phyloP scores from a whole-genome alignment of 768 basidiomycete species.

The Basidioascus undulatus region DNA sequence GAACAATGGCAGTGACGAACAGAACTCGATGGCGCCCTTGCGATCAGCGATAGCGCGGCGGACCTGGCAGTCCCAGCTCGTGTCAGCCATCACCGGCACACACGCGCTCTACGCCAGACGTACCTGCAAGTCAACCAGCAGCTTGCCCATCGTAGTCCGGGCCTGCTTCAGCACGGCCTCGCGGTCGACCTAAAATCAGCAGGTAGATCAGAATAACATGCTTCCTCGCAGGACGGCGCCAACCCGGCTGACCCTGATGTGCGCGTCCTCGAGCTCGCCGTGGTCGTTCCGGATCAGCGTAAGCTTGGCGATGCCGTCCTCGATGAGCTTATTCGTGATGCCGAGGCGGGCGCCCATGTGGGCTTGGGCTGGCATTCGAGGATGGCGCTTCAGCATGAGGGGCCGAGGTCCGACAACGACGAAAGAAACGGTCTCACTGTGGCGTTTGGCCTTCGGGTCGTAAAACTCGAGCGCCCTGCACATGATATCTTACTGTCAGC shows the following conservation, averaged over 20 bases:
- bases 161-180: slow-evolving; percentile 39
- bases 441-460: slow-evolving; percentile 54
- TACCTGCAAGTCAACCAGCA: slow-evolving; percentile 61
- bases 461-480: slow-evolving; percentile 52
- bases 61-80: background rate
- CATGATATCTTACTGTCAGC: too few species aligned
- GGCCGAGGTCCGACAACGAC: background rate
- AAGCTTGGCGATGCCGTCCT: slow-evolving; percentile 38
- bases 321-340: slow-evolving; percentile 55
- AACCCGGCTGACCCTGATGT: slow-evolving; percentile 37
- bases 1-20: too few species aligned
- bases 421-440: slow-evolving; percentile 23
- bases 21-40: too few species aligned
- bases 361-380: slow-evolving; percentile 12
- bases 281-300: slow-evolving; percentile 37
- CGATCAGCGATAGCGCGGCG: slow-evolving; percentile 61
- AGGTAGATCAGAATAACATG: background rate
- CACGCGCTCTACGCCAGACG: too few species aligned
- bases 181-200: slow-evolving; percentile 36
- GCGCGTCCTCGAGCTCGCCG: slow-evolving; percentile 40
- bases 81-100: slow-evolving; percentile 25
- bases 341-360: slow-evolving; percentile 77
- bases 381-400: background rate
- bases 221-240: too few species aligned
- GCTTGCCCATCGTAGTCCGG: slow-evolving; percentile 39